Evolutionary conservation across 2,329 filamentous ascomycete species (phyloP).

Genomic region (Parasarocladium wereldwijsianum): DNA sequence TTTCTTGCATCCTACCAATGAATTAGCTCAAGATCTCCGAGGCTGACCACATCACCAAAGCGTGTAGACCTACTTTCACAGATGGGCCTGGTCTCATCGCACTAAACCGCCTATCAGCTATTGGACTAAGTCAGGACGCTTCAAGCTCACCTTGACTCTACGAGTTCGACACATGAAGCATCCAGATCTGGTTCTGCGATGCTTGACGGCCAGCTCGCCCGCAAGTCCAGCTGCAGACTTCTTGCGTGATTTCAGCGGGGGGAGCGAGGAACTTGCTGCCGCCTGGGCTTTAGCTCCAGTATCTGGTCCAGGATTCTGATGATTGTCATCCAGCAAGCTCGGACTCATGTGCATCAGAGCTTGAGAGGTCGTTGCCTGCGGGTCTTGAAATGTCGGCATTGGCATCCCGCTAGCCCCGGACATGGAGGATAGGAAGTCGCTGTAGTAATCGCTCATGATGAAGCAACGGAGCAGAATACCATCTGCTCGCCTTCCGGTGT

Average conservation of each 20-base stretch:
- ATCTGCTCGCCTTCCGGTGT: too few relatives aligned
- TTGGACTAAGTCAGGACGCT: constrained; percentile 6
- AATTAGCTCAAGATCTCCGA: constrained; percentile 13
- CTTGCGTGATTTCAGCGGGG: constrained; percentile 32
- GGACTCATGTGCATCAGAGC: constrained; percentile 13
- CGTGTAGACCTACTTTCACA: constrained; percentile 52
- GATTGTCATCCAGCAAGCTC: too few relatives aligned
- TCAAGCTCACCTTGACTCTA: constrained; percentile 61
- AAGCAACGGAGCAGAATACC: too few relatives aligned
- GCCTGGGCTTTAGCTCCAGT: constrained; percentile 31
- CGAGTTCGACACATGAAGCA: constrained; percentile 84
- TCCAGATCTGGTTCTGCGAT: constrained; percentile 82
- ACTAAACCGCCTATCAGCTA: constrained; percentile 38
- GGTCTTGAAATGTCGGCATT: constrained; percentile 23
- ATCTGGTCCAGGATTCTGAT: constrained; percentile 33
- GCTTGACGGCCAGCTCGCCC: constrained; percentile 57
- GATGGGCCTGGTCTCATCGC: constrained; percentile 74
- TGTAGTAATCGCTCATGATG: constrained; percentile 42
- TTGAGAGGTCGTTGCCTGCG: constrained; percentile 20
- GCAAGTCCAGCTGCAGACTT: constrained; percentile 29
- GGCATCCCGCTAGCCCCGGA: constrained; percentile 26
- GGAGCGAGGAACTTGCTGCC: too few relatives aligned
- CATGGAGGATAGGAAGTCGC: constrained; percentile 39
- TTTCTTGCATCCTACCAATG: constrained; percentile 63
- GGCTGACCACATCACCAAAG: neutral